Evolutionary conservation across 768 basidiomycete genomes (phyloP), one percentile per base, ranked within the genome.

Genomic region (Panaeolus cyanescens): DNA sequence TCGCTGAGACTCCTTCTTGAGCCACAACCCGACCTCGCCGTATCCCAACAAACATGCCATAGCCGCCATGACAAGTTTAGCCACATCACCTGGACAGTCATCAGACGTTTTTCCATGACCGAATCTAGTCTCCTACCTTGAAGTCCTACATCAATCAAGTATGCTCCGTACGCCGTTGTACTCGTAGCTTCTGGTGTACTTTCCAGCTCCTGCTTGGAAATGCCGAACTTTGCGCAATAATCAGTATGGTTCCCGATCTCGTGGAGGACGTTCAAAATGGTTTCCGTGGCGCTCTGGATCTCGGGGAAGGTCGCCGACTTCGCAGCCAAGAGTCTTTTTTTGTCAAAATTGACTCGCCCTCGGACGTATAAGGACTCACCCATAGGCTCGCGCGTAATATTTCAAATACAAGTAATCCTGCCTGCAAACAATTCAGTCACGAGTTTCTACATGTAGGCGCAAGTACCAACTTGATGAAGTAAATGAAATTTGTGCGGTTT

Each of bases 41-140:
- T 97, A 98, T 2, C 95, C 96, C 0, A 96, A 76, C 8, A 96
- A 79, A 70, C 96, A 98, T 7, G 92, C 89, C 9, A 91, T 86
- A 1, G 95, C 81, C 0, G 92, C 90, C 76, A 97, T 87, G n/a
- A 90, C 69, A 5, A 96, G 76, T 62, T 84, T 88, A 33, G 84
- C 82, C 4, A 83, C 72, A 68, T 95, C 93, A 0, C 93, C 92
- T 85, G 59, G n/a, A 22, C 22, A 19, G 37, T 37, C 12, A 7
- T 55, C 25, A 31, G 45, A 13, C 15, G 17, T 17, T 45, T n/a
- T 56, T 15, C 20, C 13, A 32, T n/a, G n/a, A 12, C 20, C 56
- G 22, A 22, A 56, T 4, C 17, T 28, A 36, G 32, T 31, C 31
- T 19, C 73, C 34, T 37, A 86, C 90, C 91, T 78, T 80, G 86